Evolutionary conservation across 2,329 filamentous ascomycete genomes (phyloP), one percentile per base, ranked within the genome.

Genomic region (Microcera coccophila): DNA sequence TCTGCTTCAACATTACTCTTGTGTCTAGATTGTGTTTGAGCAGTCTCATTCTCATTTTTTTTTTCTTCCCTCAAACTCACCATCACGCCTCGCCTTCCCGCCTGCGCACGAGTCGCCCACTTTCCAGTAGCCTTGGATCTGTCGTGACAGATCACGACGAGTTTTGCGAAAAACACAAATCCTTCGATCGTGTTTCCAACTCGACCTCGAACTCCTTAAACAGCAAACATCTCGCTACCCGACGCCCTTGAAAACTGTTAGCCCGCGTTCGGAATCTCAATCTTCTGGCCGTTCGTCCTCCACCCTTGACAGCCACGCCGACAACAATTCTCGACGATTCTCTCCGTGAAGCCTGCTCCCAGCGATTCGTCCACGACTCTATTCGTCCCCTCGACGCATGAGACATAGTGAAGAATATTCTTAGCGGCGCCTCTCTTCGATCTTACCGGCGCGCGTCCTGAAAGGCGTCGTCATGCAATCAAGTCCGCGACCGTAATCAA

Each of bases 381-480:
- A n/a, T n/a, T 21, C 17, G 16, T 36, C 39, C 19, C 18, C 19
- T 28, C 36, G 36, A 48, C 57, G 58, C 45, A 62, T 60, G 56
- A 52, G 52, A 49, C 44, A 47, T 32, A 29, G 41, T 45, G 38
- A 41, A 45, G 35, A 52, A 46, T 50, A 29, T 49, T 28, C 40
- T 43, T 41, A 43, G 52, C 48, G 58, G 53, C 47, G 50, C 40
- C 39, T 44, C 24, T 36, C 12, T 45, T 36, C 48, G 45, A 47
- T 54, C 47, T 39, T 42, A 45, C 48, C 53, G 62, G 62, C 62
- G 66, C 66, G 65, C 70, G 65, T 72, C 64, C 59, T 60, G 54
- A 59, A 65, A 64, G 68, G 70, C 74, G 72, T 69, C 75, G 77
- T 77, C 74, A 81, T 81, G 78, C 74, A 69, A 69, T 66, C 72